Evolutionary conservation across 106 monocot genomes (phyloP).

Genomic region (Acorus calamus): DNA sequence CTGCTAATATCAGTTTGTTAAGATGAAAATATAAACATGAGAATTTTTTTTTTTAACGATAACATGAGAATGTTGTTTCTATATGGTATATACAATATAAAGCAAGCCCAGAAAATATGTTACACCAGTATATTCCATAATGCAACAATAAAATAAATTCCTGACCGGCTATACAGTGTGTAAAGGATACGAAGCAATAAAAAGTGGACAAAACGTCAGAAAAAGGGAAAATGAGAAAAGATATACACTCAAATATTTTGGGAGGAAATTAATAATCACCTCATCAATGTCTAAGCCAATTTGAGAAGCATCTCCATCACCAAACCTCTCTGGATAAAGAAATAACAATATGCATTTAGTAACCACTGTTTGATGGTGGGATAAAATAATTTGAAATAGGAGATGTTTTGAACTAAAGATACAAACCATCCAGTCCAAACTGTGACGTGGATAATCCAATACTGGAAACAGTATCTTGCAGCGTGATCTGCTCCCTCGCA

Average conservation of each 20-base stretch:
- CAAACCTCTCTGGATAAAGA: slow-evolving; percentile 76
- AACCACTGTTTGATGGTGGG: background rate
- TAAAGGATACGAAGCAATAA: too few species aligned
- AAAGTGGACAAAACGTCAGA: background rate
- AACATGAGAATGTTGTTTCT: background rate
- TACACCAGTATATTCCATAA: too few species aligned
- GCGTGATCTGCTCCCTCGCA: slow-evolving; percentile 94
- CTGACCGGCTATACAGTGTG: too few species aligned
- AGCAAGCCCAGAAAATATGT: too few species aligned
- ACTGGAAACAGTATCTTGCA: slow-evolving; percentile 73
- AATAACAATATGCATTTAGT: background rate
- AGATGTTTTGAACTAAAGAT: background rate
- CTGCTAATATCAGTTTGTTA: too few species aligned
- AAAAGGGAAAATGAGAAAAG: background rate
- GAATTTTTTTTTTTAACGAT: background rate
- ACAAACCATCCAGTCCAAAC: slow-evolving; percentile 92
- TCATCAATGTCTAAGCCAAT: slow-evolving; percentile 90
- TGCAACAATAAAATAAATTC: too few species aligned
- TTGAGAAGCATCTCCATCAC: slow-evolving; percentile 96
- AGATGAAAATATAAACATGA: background rate
- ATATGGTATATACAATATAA: too few species aligned
- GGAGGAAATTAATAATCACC: slow-evolving; percentile 24
- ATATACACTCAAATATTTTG: background rate
- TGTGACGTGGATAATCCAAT: slow-evolving; percentile 57
- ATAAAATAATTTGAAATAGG: too few species aligned